Conservation (phyloP, 2,329 filamentous ascomycete species). For the Coniochaeta prunicola region DNA sequence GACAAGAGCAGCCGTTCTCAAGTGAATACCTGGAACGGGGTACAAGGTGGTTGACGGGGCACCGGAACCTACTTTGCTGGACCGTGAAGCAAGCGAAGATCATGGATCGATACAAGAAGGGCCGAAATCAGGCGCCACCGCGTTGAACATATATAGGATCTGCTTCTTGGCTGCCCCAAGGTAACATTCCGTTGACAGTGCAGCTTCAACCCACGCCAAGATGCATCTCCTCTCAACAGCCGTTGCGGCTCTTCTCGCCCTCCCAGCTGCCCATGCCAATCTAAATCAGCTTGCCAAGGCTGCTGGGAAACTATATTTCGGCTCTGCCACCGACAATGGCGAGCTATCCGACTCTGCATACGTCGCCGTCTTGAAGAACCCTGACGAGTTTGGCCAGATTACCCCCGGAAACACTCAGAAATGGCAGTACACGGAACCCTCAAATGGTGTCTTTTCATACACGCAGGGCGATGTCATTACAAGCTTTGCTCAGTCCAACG, state of each 20-base stretch:
- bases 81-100: neutral
- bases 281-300: conserved; percentile 47
- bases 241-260: conserved; percentile 14
- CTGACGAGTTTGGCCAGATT: conserved; percentile 54
- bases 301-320: conserved; percentile 55
- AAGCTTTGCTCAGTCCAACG: conserved; percentile 37
- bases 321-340: conserved; percentile 47
- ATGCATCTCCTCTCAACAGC: conserved; percentile 10
- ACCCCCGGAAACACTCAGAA: conserved; percentile 58
- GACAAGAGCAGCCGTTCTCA: neutral
- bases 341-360: conserved; percentile 38
- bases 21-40: neutral
- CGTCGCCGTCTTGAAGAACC: conserved; percentile 44
- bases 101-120: neutral
- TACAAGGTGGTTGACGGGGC: neutral
- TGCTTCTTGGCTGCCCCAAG: neutral
- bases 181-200: neutral
- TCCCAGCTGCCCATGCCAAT: conserved; percentile 17
- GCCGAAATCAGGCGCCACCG: neutral
- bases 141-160: neutral
- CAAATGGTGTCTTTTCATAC: conserved; percentile 49
- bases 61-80: neutral
- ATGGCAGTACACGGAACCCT: conserved; percentile 57
- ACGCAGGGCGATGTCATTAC: conserved; percentile 46
- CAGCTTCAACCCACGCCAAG: neutral